phyloP scores from a whole-genome alignment of 805 yeast species.

The Ogataea pignaliae region DNA sequence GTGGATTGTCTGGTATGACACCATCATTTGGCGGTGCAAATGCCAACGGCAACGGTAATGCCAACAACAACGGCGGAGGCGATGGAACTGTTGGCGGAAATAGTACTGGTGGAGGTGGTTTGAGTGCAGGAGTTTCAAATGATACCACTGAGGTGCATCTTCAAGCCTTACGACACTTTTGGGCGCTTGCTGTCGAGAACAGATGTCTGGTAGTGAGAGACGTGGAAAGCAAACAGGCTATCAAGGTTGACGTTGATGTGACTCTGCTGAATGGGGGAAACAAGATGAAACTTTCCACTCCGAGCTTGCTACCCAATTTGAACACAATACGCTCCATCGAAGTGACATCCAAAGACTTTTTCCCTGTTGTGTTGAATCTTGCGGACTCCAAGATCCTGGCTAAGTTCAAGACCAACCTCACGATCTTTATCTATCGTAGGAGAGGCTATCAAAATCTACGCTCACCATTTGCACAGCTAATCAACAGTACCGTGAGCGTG shows the following conservation, averaged over 20 bases:
- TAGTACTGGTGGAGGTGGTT: no score
- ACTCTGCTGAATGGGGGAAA: slow-evolving; percentile 40
- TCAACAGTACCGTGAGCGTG: slow-evolving; percentile 3
- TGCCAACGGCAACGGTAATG: slow-evolving; percentile 7
- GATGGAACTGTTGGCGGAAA: not conserved
- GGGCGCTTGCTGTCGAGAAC: slow-evolving; percentile 81
- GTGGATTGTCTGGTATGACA: slow-evolving; percentile 7
- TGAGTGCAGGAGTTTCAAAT: not conserved
- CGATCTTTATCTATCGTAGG: slow-evolving; percentile 48
- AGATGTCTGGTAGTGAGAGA: slow-evolving; percentile 79
- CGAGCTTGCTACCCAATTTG: slow-evolving; percentile 65
- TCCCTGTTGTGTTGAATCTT: slow-evolving; percentile 38
- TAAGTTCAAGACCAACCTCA: slow-evolving; percentile 39
- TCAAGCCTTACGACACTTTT: slow-evolving; percentile 84
- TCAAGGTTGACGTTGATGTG: slow-evolving; percentile 38
- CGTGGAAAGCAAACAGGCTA: slow-evolving; percentile 53
- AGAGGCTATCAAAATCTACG: slow-evolving; percentile 33
- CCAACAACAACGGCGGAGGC: not conserved
- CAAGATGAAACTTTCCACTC: slow-evolving; percentile 39
- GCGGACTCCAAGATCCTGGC: slow-evolving; percentile 38
- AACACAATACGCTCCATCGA: slow-evolving; percentile 42
- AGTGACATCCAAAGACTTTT: slow-evolving; percentile 36
- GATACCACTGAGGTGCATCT: slow-evolving; percentile 56
- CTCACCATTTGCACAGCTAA: slow-evolving; percentile 15
- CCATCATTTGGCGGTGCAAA: slow-evolving; percentile 1